Conservation (phyloP, 441 rosid species). For the Gossypium gossypioides region DNA sequence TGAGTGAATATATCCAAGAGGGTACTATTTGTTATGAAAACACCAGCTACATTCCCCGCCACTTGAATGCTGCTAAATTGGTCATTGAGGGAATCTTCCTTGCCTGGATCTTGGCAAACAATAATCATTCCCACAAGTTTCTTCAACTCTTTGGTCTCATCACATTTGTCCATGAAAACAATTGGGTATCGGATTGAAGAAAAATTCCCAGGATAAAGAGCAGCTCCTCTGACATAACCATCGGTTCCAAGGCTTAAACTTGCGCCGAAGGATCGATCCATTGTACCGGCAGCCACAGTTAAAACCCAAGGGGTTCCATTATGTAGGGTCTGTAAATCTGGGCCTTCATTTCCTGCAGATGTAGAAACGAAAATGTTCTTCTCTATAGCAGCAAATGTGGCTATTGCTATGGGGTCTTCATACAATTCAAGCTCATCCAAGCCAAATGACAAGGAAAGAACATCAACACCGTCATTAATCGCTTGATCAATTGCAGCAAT, state of each 20-base stretch:
- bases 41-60: constrained; percentile 20
- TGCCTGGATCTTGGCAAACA: not conserved
- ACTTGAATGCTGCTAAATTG: constrained; percentile 11
- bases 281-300: constrained; percentile 44
- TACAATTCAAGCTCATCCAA: not conserved
- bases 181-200: constrained; percentile 9
- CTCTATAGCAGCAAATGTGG: constrained; percentile 44
- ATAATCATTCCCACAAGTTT: not conserved
- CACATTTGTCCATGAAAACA: constrained; percentile 25
- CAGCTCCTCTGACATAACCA: constrained; percentile 23
- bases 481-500: constrained; percentile 39
- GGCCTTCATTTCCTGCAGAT: constrained; percentile 40
- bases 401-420: not conserved
- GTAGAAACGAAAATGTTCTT: constrained; percentile 33
- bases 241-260: constrained; percentile 24
- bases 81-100: not conserved
- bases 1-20: constrained; percentile 6
- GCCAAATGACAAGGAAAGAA: not conserved
- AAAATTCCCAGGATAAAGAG: constrained; percentile 28
- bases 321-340: constrained; percentile 22
- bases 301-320: constrained; percentile 46
- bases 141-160: constrained; percentile 10
- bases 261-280: constrained; percentile 37
- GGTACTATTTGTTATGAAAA: constrained; percentile 25
- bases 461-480: not conserved